Conservation (phyloP, 306 rosid genomes). For the Luffa aegyptiaca region DNA sequence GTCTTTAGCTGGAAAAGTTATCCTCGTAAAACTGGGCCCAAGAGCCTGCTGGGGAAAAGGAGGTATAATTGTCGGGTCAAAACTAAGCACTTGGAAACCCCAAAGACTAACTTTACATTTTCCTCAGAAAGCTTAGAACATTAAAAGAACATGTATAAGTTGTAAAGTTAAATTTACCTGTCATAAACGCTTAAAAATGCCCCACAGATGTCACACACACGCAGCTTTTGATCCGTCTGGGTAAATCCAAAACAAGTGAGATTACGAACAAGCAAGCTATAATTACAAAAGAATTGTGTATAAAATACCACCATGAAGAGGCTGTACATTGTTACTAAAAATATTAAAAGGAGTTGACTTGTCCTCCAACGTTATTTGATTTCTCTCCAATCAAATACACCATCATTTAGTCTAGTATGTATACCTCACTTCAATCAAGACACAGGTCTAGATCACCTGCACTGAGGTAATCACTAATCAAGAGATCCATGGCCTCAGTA, state of each 20-base stretch:
- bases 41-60: slow-evolving; percentile 99
- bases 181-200: slow-evolving; percentile 98
- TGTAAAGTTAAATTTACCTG: slow-evolving; percentile 46
- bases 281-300: no score
- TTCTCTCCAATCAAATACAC: no score
- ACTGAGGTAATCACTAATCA: no score
- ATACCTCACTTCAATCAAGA: no score
- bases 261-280: no score
- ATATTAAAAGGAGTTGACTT: no score
- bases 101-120: slow-evolving; percentile 52
- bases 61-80: slow-evolving; percentile 97
- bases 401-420: no score
- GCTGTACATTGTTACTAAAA: no score
- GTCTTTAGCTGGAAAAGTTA: slow-evolving; percentile 99
- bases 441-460: no score
- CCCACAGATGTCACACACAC: slow-evolving; percentile 98
- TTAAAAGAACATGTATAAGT: neutral
- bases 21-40: slow-evolving; percentile 99
- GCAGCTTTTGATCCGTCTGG: slow-evolving; percentile 99
- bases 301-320: no score
- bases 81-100: slow-evolving; percentile 88
- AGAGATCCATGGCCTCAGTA: no score
- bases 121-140: slow-evolving; percentile 35
- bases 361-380: no score
- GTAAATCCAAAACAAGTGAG: neutral